Percentiles rank a stretch among this genome's conserved stretches.
Evolutionary conservation across 768 basidiomycete genomes (phyloP).

Genomic region (Tricholomella constricta): DNA sequence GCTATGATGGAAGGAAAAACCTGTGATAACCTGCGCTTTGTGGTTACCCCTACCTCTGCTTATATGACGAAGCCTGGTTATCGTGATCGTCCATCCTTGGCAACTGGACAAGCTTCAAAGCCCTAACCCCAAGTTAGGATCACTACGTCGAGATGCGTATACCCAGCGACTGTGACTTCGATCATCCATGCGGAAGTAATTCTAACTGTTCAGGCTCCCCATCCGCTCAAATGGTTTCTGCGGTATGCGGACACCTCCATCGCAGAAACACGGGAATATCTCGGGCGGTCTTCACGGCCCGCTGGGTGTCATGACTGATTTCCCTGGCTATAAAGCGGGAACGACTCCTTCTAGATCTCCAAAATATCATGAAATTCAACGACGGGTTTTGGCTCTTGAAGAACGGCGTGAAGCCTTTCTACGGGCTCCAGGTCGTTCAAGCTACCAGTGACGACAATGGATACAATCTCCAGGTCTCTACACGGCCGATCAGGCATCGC

Average conservation of each 20-base stretch:
- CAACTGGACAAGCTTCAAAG: neutral
- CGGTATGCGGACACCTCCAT: too few relatives aligned
- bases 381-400: slow-evolving; percentile 75
- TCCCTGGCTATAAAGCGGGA: slow-evolving; percentile 2
- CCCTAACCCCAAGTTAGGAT: slow-evolving; percentile 5
- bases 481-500: slow-evolving; percentile 60
- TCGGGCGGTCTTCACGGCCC: slow-evolving; percentile 24
- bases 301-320: slow-evolving; percentile 11
- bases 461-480: slow-evolving; percentile 61
- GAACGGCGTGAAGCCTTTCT: slow-evolving; percentile 59
- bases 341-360: neutral
- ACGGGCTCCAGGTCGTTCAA: slow-evolving; percentile 63
- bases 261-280: slow-evolving; percentile 6
- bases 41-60: too few relatives aligned
- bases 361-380: slow-evolving; percentile 68
- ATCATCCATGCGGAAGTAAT: too few relatives aligned
- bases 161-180: too few relatives aligned
- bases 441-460: slow-evolving; percentile 43
- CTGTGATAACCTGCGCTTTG: too few relatives aligned
- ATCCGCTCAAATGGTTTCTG: too few relatives aligned
- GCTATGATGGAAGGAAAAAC: neutral
- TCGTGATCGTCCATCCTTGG: too few relatives aligned
- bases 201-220: too few relatives aligned
- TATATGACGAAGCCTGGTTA: too few relatives aligned
- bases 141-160: neutral